Evolutionary conservation across 495 filamentous ascomycete species (phyloP), one percentile per base, ranked within the genome.

Genomic region (Lichina pygmaea): DNA sequence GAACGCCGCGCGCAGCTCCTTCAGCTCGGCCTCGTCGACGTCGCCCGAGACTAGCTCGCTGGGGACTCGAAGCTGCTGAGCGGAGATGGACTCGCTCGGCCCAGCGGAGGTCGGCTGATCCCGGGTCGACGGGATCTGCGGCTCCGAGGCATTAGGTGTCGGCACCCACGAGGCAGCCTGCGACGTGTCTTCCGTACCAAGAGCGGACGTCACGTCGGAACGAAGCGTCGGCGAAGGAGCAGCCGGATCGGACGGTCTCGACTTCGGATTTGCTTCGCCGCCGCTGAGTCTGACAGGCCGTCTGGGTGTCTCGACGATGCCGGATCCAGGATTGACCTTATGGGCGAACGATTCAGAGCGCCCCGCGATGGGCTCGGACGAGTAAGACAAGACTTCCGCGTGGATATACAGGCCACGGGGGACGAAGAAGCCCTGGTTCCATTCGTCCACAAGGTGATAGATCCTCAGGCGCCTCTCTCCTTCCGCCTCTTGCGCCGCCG

Each of bases 381-480:
- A 34, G 33, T n/a, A 39, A 10, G 44, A 3, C 34, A 39, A 39
- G 34, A 46, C 30, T 4, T n/a, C 34, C 6, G 8, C 44, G 0
- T 39, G 33, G 38, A 48, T 31, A 31, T 42, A 34, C 32, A 48
- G 31, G 8, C 46, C 58, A 41, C 67, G 62, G 12, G 57, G 60
- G 3, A 57, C 58, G 39, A 71, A 71, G 41, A 71, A 71, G 34
- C 57, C 60, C 43, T 63, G 58, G 44, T 71, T 71, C 67, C 67
- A 71, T 51, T 70, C 66, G 9, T 54, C 55, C 24, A 68, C 55
- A 6, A 66, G 62, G 7, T 61, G 60, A 33, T 60, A 43, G 33
- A 70, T 62, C 10, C 62, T 58, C 8, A 52, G 49, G 38, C 51
- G 56, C 7, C 65, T 60, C 49, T 65, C 53, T 30, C 62, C 60